Base-by-base conservation (phyloP, 805 yeast species). In the Barnettozyma salicaria region DNA sequence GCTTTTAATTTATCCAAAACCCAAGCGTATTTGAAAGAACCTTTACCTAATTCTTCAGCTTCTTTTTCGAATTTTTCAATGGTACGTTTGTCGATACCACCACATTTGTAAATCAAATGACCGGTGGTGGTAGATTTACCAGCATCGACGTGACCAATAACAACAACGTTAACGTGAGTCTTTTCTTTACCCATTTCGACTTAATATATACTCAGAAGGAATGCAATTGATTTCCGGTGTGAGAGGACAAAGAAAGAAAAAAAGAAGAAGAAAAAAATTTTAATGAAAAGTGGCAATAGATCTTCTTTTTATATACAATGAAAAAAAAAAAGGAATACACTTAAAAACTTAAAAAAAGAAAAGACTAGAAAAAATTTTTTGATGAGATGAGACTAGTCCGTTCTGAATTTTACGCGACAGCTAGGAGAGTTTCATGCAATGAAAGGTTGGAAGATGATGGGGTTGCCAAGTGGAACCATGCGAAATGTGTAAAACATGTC, bases 101-200 rank as follows among this genome's bases (percentile, higher is more conserved):
- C 96, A 78, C 96, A 89, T 90, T 88, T 88, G 95, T 69, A 89
- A 68, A 89, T 88, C 75, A 89, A 84, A 82, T 89, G 97, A 74
- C 97, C 97, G 70, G 97, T 89, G 74, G 97, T 90, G 67, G 97
- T 89, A 53, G 97, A 90, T 78, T 85, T 84, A 76, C 90, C 90
- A 63, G 97, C 89, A 76, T 90, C 97, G 97, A 92, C 97, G 95
- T 90, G 97, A 75, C 97, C 98, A 73, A 90, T 90, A 69, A 92
- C 97, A 73, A 92, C 98, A 76, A 90, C 95, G 96, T 90, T 90
- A 78, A 90, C 85, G 85, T 90, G 97, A 74, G 77, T 13, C 25
- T 38, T 38, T 33, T 33, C 41, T 33, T 34, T 38, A 38, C 41
- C 45, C 48, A 41, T 41, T 41, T 29, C 37, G 18, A 25, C 17